Percentiles rank a stretch among this genome's conserved stretches.
phyloP scores from a whole-genome alignment of 2,329 filamentous ascomycete genomes.

The Pseudogymnoascus verrucosus region DNA sequence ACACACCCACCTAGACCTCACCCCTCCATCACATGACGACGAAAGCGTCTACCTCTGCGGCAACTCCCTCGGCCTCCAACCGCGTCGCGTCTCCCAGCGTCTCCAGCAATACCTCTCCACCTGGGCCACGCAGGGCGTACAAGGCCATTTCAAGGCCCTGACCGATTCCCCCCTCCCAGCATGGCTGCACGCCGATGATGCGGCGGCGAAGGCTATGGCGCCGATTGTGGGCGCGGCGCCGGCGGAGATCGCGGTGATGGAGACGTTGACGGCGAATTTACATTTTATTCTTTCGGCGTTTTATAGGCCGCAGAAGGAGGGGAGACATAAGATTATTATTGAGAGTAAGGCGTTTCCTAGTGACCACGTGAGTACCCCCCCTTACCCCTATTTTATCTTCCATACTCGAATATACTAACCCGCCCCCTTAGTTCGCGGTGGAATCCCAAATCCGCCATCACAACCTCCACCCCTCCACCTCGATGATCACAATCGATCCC shows the following conservation, averaged over 20 bases:
- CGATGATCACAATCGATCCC: slow-evolving; percentile 61
- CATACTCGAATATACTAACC: slow-evolving; percentile 16
- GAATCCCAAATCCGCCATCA: slow-evolving; percentile 68
- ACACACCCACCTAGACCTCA: not conserved
- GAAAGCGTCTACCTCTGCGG: slow-evolving; percentile 64
- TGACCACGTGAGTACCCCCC: slow-evolving; percentile 54
- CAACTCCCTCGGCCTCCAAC: slow-evolving; percentile 71
- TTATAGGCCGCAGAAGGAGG: slow-evolving; percentile 56
- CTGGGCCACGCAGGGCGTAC: slow-evolving; percentile 70
- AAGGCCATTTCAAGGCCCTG: slow-evolving; percentile 64
- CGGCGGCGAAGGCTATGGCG: slow-evolving; percentile 57
- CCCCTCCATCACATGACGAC: slow-evolving; percentile 16
- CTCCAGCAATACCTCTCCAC: slow-evolving; percentile 62
- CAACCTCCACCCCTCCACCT: slow-evolving; percentile 51
- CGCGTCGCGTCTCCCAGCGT: slow-evolving; percentile 54
- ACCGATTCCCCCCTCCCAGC: slow-evolving; percentile 52
- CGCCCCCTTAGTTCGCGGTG: slow-evolving; percentile 55
- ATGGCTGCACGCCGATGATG: slow-evolving; percentile 66
- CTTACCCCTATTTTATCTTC: not conserved
- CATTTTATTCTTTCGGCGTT: slow-evolving; percentile 73
- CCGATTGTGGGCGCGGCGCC: slow-evolving; percentile 61
- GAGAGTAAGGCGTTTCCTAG: slow-evolving; percentile 76
- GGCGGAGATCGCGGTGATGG: slow-evolving; percentile 70
- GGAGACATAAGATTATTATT: slow-evolving; percentile 64
- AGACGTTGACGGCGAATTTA: slow-evolving; percentile 69